Base-by-base conservation (phyloP, 176 grass and related monocot species). In the Avena eriantha region DNA sequence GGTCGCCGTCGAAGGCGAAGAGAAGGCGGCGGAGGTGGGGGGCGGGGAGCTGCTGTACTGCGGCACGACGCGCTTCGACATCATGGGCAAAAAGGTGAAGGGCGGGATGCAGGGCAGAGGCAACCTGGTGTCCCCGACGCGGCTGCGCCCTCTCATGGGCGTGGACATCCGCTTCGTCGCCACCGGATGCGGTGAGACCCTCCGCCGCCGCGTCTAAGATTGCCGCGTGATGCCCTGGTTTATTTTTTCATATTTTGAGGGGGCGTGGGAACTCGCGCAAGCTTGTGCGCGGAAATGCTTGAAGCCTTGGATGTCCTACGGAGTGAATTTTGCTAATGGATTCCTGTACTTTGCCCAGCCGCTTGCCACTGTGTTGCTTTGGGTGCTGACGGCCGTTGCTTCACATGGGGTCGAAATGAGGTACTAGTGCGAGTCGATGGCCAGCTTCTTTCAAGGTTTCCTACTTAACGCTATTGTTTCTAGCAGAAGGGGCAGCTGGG, bases 371-470 rank as follows among this genome's bases (percentile, higher is more conserved):
- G 97, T 77, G 88, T 96, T 83, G 97, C 97, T 85, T 85, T 99
- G 80, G 90, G 95, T 81, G 80, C 87, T 57, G 85, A 93, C 86
- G 97, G 97, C 1, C 89, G 83, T 57, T 99, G 94, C 86, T 99
- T 94, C 78, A 88, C 97, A 36, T 99, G 97, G 97, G 97, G 97
- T 15, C 87, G 90, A 78, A 99, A 99, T 75, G 97, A 99, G 92
- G 97, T 99, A 96, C 24, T 36, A 82, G 69, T 73, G 13, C 29
- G 47, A 57, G 19, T 82, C 10, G 15, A 65, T 36, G 36, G 60
- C 50, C 75, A 21, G 17, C 48, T 82, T 48, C 0, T 74, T 86
- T 47, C 9, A 47, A 57, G 21, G 53, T 8, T 68, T 84, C 29
- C 82, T 72, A 43, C 79, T 93, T 55, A 85, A 92, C 71, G 26